Base-by-base conservation (phyloP, 176 grass and related monocot species). In the Eragrostis curvula region DNA sequence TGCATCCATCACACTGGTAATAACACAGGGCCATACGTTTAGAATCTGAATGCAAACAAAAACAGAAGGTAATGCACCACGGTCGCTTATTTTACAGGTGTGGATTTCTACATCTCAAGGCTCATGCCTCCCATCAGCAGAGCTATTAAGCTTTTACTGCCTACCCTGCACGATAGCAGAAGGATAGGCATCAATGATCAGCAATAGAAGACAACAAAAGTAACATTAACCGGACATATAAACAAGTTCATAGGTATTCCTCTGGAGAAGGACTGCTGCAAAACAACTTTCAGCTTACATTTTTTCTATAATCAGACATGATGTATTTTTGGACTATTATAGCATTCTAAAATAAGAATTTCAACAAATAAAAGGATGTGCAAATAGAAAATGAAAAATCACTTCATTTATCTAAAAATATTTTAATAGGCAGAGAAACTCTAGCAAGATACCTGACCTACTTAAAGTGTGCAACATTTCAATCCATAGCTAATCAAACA, bases 81-180 rank as follows among this genome's bases (percentile, higher is more conserved):
- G 32, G 48, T 67, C 3, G 6, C 72, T 81, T 90, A 86, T 90
- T 86, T 72, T 90, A 86, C 88, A 82, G 72, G 58, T 82, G 83
- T 39, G 4, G 59, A 55, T 58, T 80, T 82, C 83, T 82, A 60
- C 57, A 82, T 78, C 43, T 73, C 73, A 66, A 59, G 57, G 58
- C 28, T 59, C 75, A 29, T 21, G n/a, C n/a, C 72, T 53, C 46
- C 65, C 56, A 56, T 77, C 40, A 39, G 21, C 24, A 5, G 13
- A 65, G 43, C 64, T 27, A 45, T 64, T 68, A 25, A 71, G 39
- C 46, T 60, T 67, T 82, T 86, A 86, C 59, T 86, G 79, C 49
- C 67, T 86, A 65, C 79, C 83, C 88, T 90, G 73, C 79, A 73
- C 57, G 61, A 75, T 25, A 45, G 5, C 29, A 80, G 84, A 46